A percentile compares a stretch with the other conserved stretches of the same genome.
Evolutionary conservation across 23 red algal species (phyloP).

Genomic region (Cyanidioschyzon merolae): DNA sequence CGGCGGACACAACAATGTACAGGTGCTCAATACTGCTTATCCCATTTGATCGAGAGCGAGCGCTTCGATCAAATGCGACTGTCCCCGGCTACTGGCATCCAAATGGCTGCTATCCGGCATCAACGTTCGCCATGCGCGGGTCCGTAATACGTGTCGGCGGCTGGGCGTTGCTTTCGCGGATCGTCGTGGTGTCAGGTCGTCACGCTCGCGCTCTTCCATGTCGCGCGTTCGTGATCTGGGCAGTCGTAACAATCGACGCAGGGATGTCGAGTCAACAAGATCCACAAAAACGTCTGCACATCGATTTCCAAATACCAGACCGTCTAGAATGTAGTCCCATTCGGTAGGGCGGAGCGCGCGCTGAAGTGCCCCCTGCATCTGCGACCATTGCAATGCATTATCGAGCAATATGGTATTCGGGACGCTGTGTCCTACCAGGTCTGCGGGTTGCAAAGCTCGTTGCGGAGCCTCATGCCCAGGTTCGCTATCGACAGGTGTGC

Average conservation of each 20-base stretch:
- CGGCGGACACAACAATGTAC: no score
- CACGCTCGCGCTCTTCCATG: neutral
- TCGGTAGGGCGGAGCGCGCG: neutral
- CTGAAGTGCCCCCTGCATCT: no score
- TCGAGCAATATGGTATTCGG: no score
- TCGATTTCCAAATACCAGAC: neutral
- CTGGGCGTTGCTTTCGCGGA: neutral
- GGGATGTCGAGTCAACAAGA: neutral
- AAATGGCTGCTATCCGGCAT: neutral
- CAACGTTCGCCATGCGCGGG: neutral
- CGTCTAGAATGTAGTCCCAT: neutral
- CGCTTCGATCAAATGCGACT: neutral
- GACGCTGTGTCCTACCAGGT: no score
- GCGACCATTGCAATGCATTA: no score
- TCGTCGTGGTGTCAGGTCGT: neutral
- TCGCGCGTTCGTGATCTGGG: neutral
- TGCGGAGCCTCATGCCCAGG: no score
- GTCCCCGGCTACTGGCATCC: neutral
- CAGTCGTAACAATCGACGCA: neutral
- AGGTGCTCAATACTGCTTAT: no score
- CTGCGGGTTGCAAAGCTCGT: no score
- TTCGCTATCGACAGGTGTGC: no score
- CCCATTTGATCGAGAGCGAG: neutral
- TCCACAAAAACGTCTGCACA: neutral
- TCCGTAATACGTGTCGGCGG: neutral